A percentile compares a stretch with the other conserved stretches of the same genome.
These are phyloP conservation scores for Parascedosporium putredinis DNA, from an alignment of 2,329 filamentous ascomycete species.

Conservation along the genomic window DNA sequence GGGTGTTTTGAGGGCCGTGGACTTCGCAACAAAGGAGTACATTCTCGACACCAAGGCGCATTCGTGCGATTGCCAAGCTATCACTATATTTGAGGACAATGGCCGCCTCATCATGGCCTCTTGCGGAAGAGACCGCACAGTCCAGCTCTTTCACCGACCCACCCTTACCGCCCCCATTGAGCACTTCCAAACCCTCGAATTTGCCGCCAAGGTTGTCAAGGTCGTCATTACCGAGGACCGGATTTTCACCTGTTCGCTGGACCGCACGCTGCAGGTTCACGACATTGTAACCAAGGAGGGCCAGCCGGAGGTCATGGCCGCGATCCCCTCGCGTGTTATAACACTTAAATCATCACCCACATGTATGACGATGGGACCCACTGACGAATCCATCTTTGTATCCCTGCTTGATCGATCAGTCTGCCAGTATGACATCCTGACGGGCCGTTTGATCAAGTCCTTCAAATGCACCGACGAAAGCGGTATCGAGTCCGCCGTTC, in stretches of 20 bases:
- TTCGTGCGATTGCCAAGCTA: conserved; percentile 71
- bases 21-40: conserved; percentile 50
- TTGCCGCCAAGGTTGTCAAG: conserved; percentile 73
- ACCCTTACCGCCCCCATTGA: conserved; percentile 50
- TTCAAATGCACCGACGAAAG: conserved; percentile 81
- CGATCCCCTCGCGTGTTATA: conserved; percentile 65
- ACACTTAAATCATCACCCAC: conserved; percentile 78
- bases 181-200: conserved; percentile 86
- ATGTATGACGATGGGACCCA: conserved; percentile 64
- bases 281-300: conserved; percentile 63
- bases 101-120: conserved; percentile 62
- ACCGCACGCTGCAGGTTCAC: conserved; percentile 76
- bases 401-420: conserved; percentile 51
- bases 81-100: conserved; percentile 56
- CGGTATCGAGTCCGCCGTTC: conserved; percentile 67
- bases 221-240: conserved; percentile 60
- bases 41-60: conserved; percentile 75
- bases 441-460: conserved; percentile 56
- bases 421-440: conserved; percentile 51
- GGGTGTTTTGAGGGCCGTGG: conserved; percentile 66
- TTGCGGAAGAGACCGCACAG: conserved; percentile 80
- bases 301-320: conserved; percentile 58
- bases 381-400: conserved; percentile 48
- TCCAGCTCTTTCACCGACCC: conserved; percentile 67
- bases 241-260: conserved; percentile 77